phyloP scores from a whole-genome alignment of 1,139 yeast species.

The Candida sanyaensis region DNA sequence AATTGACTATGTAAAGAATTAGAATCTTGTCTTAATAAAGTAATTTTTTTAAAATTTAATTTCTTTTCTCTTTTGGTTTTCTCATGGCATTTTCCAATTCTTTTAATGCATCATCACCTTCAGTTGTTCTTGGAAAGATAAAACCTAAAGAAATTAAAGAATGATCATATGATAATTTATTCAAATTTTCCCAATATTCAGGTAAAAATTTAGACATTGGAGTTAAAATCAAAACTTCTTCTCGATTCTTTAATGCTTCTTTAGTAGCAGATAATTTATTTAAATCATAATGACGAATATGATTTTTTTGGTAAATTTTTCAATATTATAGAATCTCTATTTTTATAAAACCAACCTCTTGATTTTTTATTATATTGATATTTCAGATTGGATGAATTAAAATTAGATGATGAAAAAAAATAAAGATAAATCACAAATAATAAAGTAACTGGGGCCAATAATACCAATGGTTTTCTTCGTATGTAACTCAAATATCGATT shows the following conservation, averaged over 20 bases:
- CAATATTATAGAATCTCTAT: constrained; percentile 53
- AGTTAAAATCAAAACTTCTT: constrained; percentile 79
- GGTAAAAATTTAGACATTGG: constrained; percentile 87
- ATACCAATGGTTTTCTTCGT: constrained; percentile 59
- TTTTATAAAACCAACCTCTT: constrained; percentile 46
- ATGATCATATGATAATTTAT: constrained; percentile 78
- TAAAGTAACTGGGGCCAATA: constrained; percentile 47
- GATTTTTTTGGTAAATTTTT: constrained; percentile 70
- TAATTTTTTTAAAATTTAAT: constrained; percentile 71
- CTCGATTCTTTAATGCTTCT: constrained; percentile 70
- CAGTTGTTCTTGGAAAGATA: constrained; percentile 77
- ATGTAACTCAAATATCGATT: constrained; percentile 48
- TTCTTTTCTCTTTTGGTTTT: constrained; percentile 54
- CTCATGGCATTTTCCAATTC: constrained; percentile 74
- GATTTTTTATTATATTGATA: constrained; percentile 54
- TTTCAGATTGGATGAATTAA: constrained; percentile 20
- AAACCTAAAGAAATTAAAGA: constrained; percentile 85
- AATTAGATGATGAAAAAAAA: constrained; percentile 34
- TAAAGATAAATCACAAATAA: constrained; percentile 44
- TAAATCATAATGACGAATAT: constrained; percentile 81
- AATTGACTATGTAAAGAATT: constrained; percentile 65
- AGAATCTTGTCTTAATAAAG: constrained; percentile 89
- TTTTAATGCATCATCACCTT: constrained; percentile 78
- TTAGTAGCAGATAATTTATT: constrained; percentile 72
- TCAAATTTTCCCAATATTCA: constrained; percentile 84